Evolutionary conservation across 1,139 yeast genomes (phyloP).

Genomic region (Geotrichum restrictum): DNA sequence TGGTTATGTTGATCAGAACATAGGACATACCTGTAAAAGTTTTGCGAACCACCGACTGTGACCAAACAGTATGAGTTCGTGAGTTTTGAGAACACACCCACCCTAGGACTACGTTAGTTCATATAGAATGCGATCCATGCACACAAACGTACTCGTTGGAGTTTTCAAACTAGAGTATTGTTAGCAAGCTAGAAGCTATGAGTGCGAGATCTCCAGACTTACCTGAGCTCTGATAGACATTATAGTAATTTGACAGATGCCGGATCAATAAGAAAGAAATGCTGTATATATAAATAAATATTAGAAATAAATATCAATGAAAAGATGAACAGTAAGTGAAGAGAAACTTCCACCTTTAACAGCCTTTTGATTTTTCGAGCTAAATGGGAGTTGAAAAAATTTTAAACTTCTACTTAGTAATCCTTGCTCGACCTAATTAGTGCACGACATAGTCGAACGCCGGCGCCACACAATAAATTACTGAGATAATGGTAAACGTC

Average conservation of each 20-base stretch:
- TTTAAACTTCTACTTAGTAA: background rate
- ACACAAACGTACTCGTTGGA: conserved; percentile 62
- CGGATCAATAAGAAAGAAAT: background rate
- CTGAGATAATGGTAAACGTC: too few species aligned
- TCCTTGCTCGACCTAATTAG: background rate
- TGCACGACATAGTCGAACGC: too few species aligned
- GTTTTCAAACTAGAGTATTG: conserved; percentile 66
- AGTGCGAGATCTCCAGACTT: conserved; percentile 3
- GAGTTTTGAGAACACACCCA: conserved; percentile 94
- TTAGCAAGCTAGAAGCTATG: conserved; percentile 3
- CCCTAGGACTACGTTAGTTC: conserved; percentile 35
- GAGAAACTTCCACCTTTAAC: background rate
- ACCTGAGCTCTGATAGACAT: conserved; percentile 23
- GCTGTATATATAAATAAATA: too few species aligned
- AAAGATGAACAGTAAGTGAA: background rate
- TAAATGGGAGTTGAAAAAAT: background rate
- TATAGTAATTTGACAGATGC: background rate
- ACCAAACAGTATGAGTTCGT: conserved; percentile 96
- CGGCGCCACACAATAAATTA: too few species aligned
- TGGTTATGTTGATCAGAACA: background rate
- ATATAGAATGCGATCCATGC: background rate
- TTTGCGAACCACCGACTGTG: conserved; percentile 97
- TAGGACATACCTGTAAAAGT: conserved; percentile 58
- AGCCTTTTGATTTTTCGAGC: background rate
- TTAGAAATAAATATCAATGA: background rate